phyloP scores from a whole-genome alignment of 352 stramenopile species.

The Globisporangium cylindrosporum region DNA sequence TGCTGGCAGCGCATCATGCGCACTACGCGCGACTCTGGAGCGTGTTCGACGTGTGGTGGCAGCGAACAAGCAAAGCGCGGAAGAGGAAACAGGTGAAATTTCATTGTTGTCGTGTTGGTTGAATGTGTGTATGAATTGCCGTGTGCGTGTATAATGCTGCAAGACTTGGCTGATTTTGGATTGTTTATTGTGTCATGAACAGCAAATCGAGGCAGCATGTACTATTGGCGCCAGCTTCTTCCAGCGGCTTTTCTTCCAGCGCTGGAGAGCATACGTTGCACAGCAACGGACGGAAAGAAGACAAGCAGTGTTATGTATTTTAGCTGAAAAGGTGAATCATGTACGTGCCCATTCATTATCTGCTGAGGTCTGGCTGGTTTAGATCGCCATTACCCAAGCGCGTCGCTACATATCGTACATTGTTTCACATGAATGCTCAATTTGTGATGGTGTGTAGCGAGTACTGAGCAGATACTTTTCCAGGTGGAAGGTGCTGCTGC shows the following conservation, averaged over 20 bases:
- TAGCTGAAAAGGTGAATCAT: neutral
- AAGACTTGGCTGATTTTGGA: neutral
- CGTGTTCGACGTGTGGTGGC: constrained; percentile 6
- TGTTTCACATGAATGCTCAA: neutral
- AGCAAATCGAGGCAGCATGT: constrained; percentile 18
- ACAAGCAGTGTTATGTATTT: neutral
- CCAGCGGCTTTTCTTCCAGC: constrained; percentile 20
- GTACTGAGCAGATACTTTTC: neutral
- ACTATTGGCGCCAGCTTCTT: constrained; percentile 13
- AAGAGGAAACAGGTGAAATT: constrained; percentile 11
- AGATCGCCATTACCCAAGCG: neutral
- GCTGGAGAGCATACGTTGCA: constrained; percentile 7
- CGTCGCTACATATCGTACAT: neutral
- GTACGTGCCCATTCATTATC: neutral
- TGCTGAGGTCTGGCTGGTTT: neutral
- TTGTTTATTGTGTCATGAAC: neutral
- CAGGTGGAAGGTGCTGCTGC: constrained; percentile 1
- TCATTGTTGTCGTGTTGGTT: neutral
- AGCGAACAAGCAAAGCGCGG: neutral
- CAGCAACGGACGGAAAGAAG: neutral
- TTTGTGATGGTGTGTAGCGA: neutral
- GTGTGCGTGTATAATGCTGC: neutral
- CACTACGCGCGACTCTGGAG: constrained; percentile 16
- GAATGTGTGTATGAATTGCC: neutral
- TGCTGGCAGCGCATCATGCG: constrained; percentile 15